Percentiles rank a stretch among this genome's conserved stretches.
These are phyloP conservation scores for Angomonas ambiguus DNA, from an alignment of 208 protist genomes.

Conservation along the genomic window DNA sequence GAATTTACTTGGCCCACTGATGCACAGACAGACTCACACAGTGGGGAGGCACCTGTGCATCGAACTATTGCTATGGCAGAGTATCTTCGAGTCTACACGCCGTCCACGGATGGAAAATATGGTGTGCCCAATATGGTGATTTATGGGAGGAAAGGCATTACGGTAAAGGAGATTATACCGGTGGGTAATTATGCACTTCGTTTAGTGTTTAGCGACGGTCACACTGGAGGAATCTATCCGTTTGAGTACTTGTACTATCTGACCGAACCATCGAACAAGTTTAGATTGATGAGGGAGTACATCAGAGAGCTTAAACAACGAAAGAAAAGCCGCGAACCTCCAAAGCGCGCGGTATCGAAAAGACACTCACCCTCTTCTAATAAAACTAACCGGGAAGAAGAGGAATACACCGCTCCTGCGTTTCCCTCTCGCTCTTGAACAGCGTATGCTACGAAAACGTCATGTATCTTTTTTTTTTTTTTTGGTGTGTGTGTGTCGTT, in stretches of 20 bases:
- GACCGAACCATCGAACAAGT: conserved; percentile 44
- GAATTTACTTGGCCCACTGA: conserved; percentile 64
- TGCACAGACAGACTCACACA: conserved; percentile 16
- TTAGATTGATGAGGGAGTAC: conserved; percentile 76
- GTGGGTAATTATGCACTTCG: conserved; percentile 85
- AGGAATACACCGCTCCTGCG: conserved; percentile 6
- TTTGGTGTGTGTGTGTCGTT: neutral
- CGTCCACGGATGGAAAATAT: conserved; percentile 75
- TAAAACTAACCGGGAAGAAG: neutral
- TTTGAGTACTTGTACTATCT: conserved; percentile 84
- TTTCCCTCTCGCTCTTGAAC: neutral
- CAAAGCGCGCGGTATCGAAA: conserved; percentile 42
- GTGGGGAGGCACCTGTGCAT: neutral
- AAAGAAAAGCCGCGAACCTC: conserved; percentile 65
- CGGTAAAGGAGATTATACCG: conserved; percentile 65
- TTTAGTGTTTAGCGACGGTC: conserved; percentile 81
- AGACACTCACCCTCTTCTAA: neutral
- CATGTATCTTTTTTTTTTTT: neutral
- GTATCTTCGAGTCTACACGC: conserved; percentile 78
- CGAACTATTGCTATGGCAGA: conserved; percentile 67
- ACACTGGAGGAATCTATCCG: conserved; percentile 79
- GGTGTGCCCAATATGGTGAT: conserved; percentile 39
- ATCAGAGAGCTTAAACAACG: conserved; percentile 38
- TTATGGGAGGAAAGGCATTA: conserved; percentile 77
- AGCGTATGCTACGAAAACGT: too few relatives aligned